Base-by-base conservation (phyloP, 257 asterid species). In the Rhazya stricta region DNA sequence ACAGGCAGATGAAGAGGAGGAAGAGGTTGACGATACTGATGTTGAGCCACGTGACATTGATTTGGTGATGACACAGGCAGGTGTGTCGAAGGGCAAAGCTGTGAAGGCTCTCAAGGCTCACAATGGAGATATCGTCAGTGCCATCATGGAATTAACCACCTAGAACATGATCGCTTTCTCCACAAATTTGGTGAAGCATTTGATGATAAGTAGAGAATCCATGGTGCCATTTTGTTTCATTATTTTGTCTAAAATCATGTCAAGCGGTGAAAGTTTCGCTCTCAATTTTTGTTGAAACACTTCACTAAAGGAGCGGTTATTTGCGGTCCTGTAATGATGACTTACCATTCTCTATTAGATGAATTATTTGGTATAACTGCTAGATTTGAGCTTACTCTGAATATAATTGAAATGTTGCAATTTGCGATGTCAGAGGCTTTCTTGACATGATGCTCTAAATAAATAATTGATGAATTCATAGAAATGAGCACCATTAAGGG, bases 21-120 rank as follows among this genome's bases (percentile, higher is more conserved):
- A 90, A 68, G 97, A 93, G 81, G 77, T 88, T 0, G 96, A 93
- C 15, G 97, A 93, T 74, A 84, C 85, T 2, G 97, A 85, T 0
- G 89, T 91, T 0, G 93, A 88, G 88, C 84, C 92, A 25, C 90
- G 90, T 4, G 98, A 91, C 83, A 83, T 93, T 69, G 98, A 89
- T 32, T 83, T 93, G 88, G 97, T 93, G 54, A 86, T 86, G 98
- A 91, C 98, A 18, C 98, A 93, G 81, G 97, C 98, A 5, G 93
- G 96, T 1, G 98, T 89, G 41, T 81, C 96, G 23, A 88, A 81
- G 88, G 2, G 74, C 83, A 91, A 86, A 85, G 97, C 98, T 73
- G 96, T 93, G 12, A 88, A 86, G 82, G 98, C 96, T 76, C 97
- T 93, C 77, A 91, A 87, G 88, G 65, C 87, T 71, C 85, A 89